Conservation (phyloP, 1,284 basidiomycete species). For the Caloboletus inedulis region DNA sequence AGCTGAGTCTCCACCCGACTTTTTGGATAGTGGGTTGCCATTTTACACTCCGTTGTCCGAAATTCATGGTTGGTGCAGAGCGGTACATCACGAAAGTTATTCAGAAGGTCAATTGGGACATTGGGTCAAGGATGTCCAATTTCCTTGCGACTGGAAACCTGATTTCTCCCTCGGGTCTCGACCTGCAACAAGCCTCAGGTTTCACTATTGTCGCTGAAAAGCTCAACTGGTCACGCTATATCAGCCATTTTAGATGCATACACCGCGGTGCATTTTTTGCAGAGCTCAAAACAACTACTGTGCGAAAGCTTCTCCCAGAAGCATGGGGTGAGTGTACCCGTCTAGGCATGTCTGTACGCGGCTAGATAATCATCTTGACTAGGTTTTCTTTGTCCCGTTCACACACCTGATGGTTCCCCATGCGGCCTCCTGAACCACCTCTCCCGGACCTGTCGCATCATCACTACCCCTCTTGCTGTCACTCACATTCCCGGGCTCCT, state of each 20-base stretch:
- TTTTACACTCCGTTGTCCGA: neutral
- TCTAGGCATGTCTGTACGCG: neutral
- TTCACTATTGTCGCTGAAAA: constrained; percentile 99
- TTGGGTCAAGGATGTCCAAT: constrained; percentile 87
- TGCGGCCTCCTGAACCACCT: constrained; percentile 98
- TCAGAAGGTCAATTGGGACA: constrained; percentile 84
- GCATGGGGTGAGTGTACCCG: constrained; percentile 77
- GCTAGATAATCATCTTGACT: constrained; percentile 10
- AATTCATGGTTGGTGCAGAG: constrained; percentile 42
- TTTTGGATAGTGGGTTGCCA: constrained; percentile 70
- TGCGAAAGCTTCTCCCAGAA: constrained; percentile 95
- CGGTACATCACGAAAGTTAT: constrained; percentile 82
- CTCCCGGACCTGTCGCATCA: constrained; percentile 90
- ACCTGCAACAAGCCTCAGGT: constrained; percentile 95
- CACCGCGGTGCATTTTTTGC: constrained; percentile 99
- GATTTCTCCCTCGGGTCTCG: constrained; percentile 91
- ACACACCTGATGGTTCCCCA: constrained; percentile 97
- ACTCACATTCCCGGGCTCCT: constrained; percentile 83
- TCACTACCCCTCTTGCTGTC: constrained; percentile 76
- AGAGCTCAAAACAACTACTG: constrained; percentile 97
- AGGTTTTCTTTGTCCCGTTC: constrained; percentile 98
- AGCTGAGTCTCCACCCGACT: constrained; percentile 74
- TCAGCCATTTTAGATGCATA: constrained; percentile 97
- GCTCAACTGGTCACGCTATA: constrained; percentile 98
- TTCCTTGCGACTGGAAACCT: constrained; percentile 99